Base-by-base conservation (phyloP, 2,329 filamentous ascomycete genomes). In the Monosporascus sp. region DNA sequence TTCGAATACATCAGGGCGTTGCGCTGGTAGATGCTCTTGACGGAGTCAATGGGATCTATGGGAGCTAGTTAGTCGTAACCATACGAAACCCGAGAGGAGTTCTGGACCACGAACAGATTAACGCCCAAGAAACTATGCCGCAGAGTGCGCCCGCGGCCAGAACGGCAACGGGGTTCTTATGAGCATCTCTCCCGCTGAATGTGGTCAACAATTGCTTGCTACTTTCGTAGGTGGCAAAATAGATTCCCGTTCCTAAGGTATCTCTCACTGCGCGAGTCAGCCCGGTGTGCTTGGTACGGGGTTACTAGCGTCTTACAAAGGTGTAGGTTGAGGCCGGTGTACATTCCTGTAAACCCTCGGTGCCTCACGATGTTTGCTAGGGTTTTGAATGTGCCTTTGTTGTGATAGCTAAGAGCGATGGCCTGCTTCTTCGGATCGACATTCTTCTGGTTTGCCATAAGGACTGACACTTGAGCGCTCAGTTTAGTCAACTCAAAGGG, bases 401-500 rank as follows among this genome's bases (percentile, higher is more conserved):
- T 88, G 68, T 88, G 84, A 66, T 91, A 90, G 69, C 85, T 90
- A 52, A 81, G 74, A 22, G 84, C 84, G 49, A 86, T 79, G 14
- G 78, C 79, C 59, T 80, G 84, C 62, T 77, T 82, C 59, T 80
- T 76, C 22, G 73, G 71, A 52, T 72, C 71, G 8, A 69, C 67
- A 46, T 76, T 74, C 56, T 77, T 76, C 59, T 80, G 76, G 54
- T 80, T 76, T 19, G 87, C 86, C 74, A 92, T 83, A 55, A 93
- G 75, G 11, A 91, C 87, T 2, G 90, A 91, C 20, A 94, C 87
- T 69, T 95, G 90, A 17, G 90, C 89, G 68, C 88, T 92, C 55
- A 94, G 78, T 71, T 95, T 95, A n/a, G 89, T 92, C 69, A 95
- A 79, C 70, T 95, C 90, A 67, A 95, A 95, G 1, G 90, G 90